These are phyloP conservation scores for Suhomyces choctaworum DNA, from an alignment of 1,139 yeast species.

Conservation along the genomic window DNA sequence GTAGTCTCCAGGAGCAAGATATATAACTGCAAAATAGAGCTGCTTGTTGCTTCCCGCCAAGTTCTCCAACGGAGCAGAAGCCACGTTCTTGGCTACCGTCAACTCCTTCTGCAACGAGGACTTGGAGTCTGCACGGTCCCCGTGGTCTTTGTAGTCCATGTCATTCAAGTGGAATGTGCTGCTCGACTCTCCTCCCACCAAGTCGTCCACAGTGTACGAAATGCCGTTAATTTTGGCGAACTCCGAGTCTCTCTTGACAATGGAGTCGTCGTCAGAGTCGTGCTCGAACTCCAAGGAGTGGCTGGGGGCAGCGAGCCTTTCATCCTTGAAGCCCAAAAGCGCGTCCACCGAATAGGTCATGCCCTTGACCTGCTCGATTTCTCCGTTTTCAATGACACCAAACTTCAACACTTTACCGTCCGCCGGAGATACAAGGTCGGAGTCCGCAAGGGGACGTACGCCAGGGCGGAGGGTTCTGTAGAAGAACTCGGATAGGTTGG, in stretches of 20 bases:
- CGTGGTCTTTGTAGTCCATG: conserved; percentile 56
- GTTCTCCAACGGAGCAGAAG: conserved; percentile 37
- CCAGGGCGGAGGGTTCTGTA: conserved; percentile 81
- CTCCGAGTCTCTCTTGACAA: conserved; percentile 60
- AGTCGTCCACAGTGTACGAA: conserved; percentile 67
- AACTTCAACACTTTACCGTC: conserved; percentile 89
- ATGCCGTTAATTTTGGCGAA: conserved; percentile 81
- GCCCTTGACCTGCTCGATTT: conserved; percentile 96
- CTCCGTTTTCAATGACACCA: conserved; percentile 81
- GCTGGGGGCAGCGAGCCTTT: conserved; percentile 60
- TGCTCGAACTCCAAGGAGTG: conserved; percentile 52
- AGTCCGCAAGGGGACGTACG: conserved; percentile 70
- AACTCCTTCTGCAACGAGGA: conserved; percentile 40
- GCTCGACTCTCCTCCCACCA: conserved; percentile 54
- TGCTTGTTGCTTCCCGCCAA: conserved; percentile 48
- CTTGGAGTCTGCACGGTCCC: conserved; percentile 46
- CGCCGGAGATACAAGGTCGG: conserved; percentile 81
- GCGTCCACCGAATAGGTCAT: conserved; percentile 91
- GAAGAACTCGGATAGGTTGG: conserved; percentile 87
- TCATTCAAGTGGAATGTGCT: conserved; percentile 41
- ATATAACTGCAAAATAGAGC: conserved; percentile 85
- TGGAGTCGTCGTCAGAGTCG: conserved; percentile 43
- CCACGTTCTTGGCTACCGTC: conserved; percentile 44
- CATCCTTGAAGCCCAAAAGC: conserved; percentile 65
- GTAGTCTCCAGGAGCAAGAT: conserved; percentile 97